phyloP scores from a whole-genome alignment of 2,329 filamentous ascomycete genomes.

The Cladobotryum protrusum region DNA sequence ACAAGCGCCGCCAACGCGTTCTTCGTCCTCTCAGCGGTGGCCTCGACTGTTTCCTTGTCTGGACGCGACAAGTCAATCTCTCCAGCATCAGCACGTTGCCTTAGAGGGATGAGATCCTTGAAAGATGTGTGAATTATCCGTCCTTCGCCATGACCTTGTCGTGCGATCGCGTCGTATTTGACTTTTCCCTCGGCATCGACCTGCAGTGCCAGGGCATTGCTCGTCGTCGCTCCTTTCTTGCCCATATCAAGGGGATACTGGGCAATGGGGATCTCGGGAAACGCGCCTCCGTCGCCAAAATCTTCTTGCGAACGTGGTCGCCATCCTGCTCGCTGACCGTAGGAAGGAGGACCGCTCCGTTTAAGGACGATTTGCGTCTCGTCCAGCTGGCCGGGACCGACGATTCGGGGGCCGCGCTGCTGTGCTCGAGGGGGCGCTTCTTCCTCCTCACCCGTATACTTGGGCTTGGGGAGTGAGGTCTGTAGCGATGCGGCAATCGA shows the following conservation, averaged over 20 bases:
- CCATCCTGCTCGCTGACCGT: slow-evolving; percentile 85
- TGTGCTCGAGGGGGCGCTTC: slow-evolving; percentile 65
- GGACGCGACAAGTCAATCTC: slow-evolving; percentile 84
- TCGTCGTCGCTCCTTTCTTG: slow-evolving; percentile 63
- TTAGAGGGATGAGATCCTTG: slow-evolving; percentile 90
- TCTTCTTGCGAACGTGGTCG: slow-evolving; percentile 82
- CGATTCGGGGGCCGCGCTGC: slow-evolving; percentile 73
- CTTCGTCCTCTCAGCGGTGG: slow-evolving; percentile 81
- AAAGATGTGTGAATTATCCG: slow-evolving; percentile 91
- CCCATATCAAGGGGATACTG: slow-evolving; percentile 97
- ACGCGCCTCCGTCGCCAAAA: slow-evolving; percentile 93
- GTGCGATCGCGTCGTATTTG: slow-evolving; percentile 92
- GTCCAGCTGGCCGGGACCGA: slow-evolving; percentile 73
- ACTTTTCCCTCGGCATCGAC: slow-evolving; percentile 89
- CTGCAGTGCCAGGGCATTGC: slow-evolving; percentile 86
- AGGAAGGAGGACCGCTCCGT: slow-evolving; percentile 78
- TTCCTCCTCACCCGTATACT: slow-evolving; percentile 86
- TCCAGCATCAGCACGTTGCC: slow-evolving; percentile 87
- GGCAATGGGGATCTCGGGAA: slow-evolving; percentile 86
- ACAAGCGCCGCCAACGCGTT: slow-evolving; percentile 78
- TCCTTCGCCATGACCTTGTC: slow-evolving; percentile 76
- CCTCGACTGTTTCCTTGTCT: slow-evolving; percentile 74
- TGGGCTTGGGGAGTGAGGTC: slow-evolving; percentile 78
- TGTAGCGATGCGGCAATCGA: slow-evolving; percentile 67
- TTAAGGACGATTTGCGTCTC: slow-evolving; percentile 79